Base-by-base conservation (phyloP, 164 flowering plant genomes). In the Magnolia sinica region DNA sequence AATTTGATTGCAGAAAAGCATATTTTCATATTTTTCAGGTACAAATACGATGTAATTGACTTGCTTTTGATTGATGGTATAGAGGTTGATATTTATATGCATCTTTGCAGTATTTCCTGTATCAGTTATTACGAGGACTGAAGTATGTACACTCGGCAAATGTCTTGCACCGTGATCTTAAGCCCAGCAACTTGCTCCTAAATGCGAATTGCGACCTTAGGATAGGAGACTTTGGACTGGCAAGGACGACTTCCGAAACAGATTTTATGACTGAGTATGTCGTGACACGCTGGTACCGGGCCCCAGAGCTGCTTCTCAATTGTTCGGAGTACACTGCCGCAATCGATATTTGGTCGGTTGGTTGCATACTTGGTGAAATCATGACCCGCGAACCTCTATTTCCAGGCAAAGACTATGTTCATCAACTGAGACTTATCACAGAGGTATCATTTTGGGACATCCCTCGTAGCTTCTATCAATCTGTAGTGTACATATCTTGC, bases 261-360 rank as follows among this genome's bases (percentile, higher is more conserved):
- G 98, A 95, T 88, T 95, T 93, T 84, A 95, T 95, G 99, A 95
- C 97, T 2, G 99, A 95, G 80, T 95, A 95, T 87, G 98, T 95
- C 67, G 98, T 95, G 52, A 95, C 98, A 72, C 91, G 98, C 8
- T 95, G 98, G 98, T 95, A 95, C 68, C 88, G 98, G 58, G 98
- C 98, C 67, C 98, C 98, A 71, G 98, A 95, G 77, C 85, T 95
- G 87, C 97, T 95, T 70, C 91, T 95, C 31, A 95, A 90, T 81
- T 95, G 98, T 85, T 91, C 98, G 18, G 98, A 95, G 80, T 95
- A 95, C 81, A 95, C 98, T 75, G 92, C 93, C 68, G 97, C 98
- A 18, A 93, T 95, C 73, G 99, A 95, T 82, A 90, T 95, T 18
- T 95, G 99, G 98, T 94, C 98, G 1, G 97, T 94, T 50, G 98